A percentile compares a stretch with the other conserved stretches of the same genome.
Conservation (phyloP, 352 stramenopile genomes). For the Halophytophthora polymorphica region DNA sequence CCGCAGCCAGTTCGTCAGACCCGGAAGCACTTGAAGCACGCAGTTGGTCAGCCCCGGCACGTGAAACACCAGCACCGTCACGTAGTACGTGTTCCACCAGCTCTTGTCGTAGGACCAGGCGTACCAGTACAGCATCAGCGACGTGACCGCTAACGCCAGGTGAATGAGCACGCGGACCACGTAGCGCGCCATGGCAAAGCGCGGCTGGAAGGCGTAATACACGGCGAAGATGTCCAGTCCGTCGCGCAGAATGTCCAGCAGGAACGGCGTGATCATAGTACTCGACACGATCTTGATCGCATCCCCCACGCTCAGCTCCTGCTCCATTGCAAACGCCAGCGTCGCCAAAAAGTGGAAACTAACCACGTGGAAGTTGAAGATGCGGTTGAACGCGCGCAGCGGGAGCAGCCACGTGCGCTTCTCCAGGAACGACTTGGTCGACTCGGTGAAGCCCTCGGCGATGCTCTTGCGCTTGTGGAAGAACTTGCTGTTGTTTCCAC, state of each 20-base stretch:
- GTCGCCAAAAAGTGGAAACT: slow-evolving; percentile 95
- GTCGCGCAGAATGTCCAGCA: slow-evolving; percentile 86
- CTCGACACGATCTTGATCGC: slow-evolving; percentile 87
- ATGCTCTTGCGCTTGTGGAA: slow-evolving; percentile 79
- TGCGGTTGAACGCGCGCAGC: slow-evolving; percentile 92
- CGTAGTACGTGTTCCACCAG: slow-evolving; percentile 73
- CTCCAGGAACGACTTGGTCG: slow-evolving; percentile 97
- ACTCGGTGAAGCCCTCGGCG: slow-evolving; percentile 82
- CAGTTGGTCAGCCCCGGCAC: slow-evolving; percentile 71
- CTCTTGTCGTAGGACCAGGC: slow-evolving; percentile 55
- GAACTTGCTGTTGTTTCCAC: slow-evolving; percentile 13
- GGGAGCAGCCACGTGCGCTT: slow-evolving; percentile 96
- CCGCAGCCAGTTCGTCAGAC: slow-evolving; percentile 80
- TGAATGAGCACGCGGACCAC: slow-evolving; percentile 82
- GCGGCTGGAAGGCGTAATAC: slow-evolving; percentile 50
- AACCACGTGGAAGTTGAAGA: slow-evolving; percentile 98
- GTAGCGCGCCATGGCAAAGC: slow-evolving; percentile 77
- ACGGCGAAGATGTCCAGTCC: slow-evolving; percentile 90
- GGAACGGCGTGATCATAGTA: slow-evolving; percentile 90
- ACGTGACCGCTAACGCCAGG: slow-evolving; percentile 50
- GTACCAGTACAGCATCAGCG: slow-evolving; percentile 81
- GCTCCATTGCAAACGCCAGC: slow-evolving; percentile 89
- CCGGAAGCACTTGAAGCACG: slow-evolving; percentile 71
- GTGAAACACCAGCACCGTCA: slow-evolving; percentile 49
- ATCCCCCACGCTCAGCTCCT: slow-evolving; percentile 89